Evolutionary conservation across 768 basidiomycete species (phyloP).

Genomic region (Lactarius pseudohatsudake): DNA sequence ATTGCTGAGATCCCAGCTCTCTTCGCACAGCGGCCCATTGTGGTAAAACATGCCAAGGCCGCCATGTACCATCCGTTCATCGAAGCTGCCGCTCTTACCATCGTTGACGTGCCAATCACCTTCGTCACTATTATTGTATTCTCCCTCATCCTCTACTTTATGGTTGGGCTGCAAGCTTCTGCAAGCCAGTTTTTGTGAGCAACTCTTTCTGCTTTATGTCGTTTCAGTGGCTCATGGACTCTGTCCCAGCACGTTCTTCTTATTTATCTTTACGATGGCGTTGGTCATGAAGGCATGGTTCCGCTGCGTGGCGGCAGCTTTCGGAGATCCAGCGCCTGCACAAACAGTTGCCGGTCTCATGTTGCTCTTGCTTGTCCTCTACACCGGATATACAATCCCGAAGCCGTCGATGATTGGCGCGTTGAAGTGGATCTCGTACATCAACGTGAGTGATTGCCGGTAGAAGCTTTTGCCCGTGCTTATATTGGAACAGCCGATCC

Average conservation of each 20-base stretch:
- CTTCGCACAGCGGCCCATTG: slow-evolving; percentile 59
- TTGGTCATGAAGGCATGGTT: slow-evolving; percentile 77
- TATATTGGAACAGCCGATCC: slow-evolving; percentile 51
- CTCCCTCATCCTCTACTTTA: slow-evolving; percentile 56
- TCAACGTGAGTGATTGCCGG: slow-evolving; percentile 48
- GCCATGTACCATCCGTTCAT: slow-evolving; percentile 63
- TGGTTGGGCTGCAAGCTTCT: slow-evolving; percentile 54
- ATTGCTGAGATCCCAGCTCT: slow-evolving; percentile 64
- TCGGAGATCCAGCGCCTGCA: slow-evolving; percentile 58
- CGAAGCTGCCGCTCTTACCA: slow-evolving; percentile 54
- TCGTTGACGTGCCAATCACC: slow-evolving; percentile 63
- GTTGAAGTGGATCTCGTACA: slow-evolving; percentile 63
- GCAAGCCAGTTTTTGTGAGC: slow-evolving; percentile 68
- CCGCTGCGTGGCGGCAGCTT: slow-evolving; percentile 61
- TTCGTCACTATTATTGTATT: slow-evolving; percentile 47
- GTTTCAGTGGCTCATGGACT: slow-evolving; percentile 5
- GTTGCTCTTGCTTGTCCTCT: slow-evolving; percentile 55
- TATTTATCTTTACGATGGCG: slow-evolving; percentile 58
- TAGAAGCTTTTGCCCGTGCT: slow-evolving; percentile 23
- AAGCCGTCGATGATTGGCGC: slow-evolving; percentile 65
- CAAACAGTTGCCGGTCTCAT: slow-evolving; percentile 55
- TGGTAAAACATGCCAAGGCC: slow-evolving; percentile 54
- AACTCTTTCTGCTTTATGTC: not conserved
- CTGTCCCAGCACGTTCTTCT: slow-evolving; percentile 49
- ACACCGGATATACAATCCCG: slow-evolving; percentile 62